phyloP scores from a whole-genome alignment of 73 alveolate species.

The Paramecium pentaurelia region DNA sequence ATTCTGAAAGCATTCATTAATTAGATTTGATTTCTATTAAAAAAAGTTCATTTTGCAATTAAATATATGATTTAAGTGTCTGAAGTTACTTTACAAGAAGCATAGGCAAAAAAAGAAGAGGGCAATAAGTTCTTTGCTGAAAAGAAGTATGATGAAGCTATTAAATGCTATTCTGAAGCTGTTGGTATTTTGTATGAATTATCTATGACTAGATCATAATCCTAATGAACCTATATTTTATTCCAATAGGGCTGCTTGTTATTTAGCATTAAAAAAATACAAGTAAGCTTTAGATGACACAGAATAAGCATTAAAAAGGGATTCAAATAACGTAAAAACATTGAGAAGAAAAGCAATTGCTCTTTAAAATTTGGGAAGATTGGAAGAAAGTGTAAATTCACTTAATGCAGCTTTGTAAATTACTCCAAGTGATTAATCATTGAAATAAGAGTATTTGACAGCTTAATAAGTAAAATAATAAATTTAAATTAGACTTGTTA shows the following conservation, averaged over 20 bases:
- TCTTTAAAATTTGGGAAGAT: constrained; percentile 70
- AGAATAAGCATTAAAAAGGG: constrained; percentile 76
- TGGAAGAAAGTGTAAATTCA: constrained; percentile 69
- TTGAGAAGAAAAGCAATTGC: constrained; percentile 75
- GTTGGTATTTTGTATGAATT: neutral
- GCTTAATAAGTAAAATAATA: neutral
- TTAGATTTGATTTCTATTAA: constrained; percentile 71
- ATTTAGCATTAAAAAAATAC: constrained; percentile 75
- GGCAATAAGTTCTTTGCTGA: neutral
- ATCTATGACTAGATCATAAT: neutral
- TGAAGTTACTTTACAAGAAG: neutral
- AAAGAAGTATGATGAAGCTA: constrained; percentile 20
- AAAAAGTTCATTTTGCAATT: constrained; percentile 9
- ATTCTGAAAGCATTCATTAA: constrained; percentile 92
- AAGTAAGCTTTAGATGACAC: constrained; percentile 86
- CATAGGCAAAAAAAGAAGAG: neutral
- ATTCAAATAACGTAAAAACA: constrained; percentile 82
- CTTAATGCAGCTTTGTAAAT: constrained; percentile 51
- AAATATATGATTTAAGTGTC: constrained; percentile 37
- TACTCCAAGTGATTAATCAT: constrained; percentile 24
- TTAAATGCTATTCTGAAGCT: neutral
- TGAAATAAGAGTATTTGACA: neutral
- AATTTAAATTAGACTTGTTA: neutral
- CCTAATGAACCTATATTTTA: constrained; percentile 75
- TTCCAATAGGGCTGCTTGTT: constrained; percentile 92